Conservation (phyloP, 495 filamentous ascomycete species). For the Aspergillus hancockii region DNA sequence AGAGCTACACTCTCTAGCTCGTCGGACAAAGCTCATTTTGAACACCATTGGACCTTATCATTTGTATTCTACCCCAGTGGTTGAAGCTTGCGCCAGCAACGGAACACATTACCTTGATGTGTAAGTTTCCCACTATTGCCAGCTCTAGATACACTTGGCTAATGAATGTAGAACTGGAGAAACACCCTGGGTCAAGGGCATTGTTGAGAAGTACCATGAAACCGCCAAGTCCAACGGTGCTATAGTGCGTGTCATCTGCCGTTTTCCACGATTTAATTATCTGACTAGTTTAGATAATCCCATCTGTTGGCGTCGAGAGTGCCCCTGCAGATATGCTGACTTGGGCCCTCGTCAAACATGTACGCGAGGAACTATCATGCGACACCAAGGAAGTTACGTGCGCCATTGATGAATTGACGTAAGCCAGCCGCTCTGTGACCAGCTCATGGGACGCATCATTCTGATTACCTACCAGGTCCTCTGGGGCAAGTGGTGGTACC, state of each 20-base stretch:
- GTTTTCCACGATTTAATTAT: not conserved
- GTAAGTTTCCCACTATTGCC: conserved; percentile 26
- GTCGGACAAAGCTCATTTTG: conserved; percentile 71
- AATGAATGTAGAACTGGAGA: conserved; percentile 67
- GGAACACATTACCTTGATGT: conserved; percentile 93
- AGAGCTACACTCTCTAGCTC: conserved; percentile 65
- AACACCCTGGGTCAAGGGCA: conserved; percentile 73
- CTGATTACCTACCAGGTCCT: conserved; percentile 29
- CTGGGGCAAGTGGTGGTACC: conserved; percentile 74
- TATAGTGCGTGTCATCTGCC: conserved; percentile 50
- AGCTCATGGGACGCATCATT: not conserved
- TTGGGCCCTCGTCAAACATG: conserved; percentile 64
- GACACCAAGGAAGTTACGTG: conserved; percentile 60
- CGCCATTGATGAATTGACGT: conserved; percentile 64
- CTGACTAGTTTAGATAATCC: conserved; percentile 66
- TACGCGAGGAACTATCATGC: conserved; percentile 59
- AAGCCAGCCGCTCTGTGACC: conserved; percentile 16
- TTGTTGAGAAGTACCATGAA: conserved; percentile 79
- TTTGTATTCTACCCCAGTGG: conserved; percentile 73
- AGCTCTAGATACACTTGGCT: conserved; percentile 7
- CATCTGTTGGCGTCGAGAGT: conserved; percentile 82
- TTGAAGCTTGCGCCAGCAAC: conserved; percentile 83
- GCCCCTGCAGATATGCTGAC: conserved; percentile 80
- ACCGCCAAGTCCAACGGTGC: conserved; percentile 73
- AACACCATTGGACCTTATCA: conserved; percentile 85